These are phyloP conservation scores for Friedmanniomyces endolithicus DNA, from an alignment of 495 filamentous ascomycete species.

Conservation along the genomic window DNA sequence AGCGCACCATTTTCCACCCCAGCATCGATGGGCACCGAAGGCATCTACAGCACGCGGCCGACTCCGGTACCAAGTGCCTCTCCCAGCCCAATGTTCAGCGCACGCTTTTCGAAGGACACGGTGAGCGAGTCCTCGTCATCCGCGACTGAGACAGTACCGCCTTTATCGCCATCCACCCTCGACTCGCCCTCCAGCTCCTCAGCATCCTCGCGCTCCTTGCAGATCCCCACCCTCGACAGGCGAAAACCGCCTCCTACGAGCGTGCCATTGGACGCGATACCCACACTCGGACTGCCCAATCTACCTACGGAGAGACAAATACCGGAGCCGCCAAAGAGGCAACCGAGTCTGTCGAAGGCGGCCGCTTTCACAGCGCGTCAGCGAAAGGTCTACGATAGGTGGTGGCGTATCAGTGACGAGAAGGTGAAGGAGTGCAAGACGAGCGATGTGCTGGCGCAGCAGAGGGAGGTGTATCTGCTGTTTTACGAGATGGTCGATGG, in stretches of 20 bases:
- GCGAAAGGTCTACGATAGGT: slow-evolving; percentile 50
- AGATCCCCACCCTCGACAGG: neutral
- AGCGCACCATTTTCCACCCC: slow-evolving; percentile 67
- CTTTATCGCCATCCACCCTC: neutral
- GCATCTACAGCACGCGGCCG: slow-evolving; percentile 48
- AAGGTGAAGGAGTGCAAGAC: slow-evolving; percentile 92
- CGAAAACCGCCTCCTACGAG: slow-evolving; percentile 10
- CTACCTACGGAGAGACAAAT: slow-evolving; percentile 2
- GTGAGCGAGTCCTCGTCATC: neutral
- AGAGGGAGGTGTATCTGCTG: slow-evolving; percentile 86
- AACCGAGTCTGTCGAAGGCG: slow-evolving; percentile 5
- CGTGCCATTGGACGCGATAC: slow-evolving; percentile 18
- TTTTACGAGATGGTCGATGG: slow-evolving; percentile 70
- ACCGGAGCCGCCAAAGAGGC: slow-evolving; percentile 3
- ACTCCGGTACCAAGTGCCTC: slow-evolving; percentile 34
- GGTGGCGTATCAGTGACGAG: slow-evolving; percentile 98
- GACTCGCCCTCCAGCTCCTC: slow-evolving; percentile 18
- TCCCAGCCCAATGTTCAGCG: slow-evolving; percentile 12
- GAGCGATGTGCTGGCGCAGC: slow-evolving; percentile 80
- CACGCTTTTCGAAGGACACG: neutral
- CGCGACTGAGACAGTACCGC: neutral
- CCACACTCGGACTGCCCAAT: slow-evolving; percentile 14
- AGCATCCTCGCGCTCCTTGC: slow-evolving; percentile 10
- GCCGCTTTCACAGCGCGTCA: slow-evolving; percentile 28
- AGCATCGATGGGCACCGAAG: slow-evolving; percentile 56